Base-by-base conservation (phyloP, 1,139 yeast species). In the Scheffersomyces stambukii region DNA sequence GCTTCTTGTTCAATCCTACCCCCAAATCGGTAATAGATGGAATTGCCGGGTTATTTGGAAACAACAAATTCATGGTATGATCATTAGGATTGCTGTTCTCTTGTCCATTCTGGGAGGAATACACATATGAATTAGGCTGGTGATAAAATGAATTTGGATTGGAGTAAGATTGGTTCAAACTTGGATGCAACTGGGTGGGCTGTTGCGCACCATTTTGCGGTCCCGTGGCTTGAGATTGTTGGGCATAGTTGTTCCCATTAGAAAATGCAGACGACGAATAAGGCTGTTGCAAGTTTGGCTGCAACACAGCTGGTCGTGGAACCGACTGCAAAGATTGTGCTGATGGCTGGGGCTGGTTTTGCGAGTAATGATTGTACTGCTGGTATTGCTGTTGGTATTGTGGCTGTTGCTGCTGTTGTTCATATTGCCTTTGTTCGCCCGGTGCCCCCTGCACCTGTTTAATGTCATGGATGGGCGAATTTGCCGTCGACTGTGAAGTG, bases 401-500 rank as follows among this genome's bases (percentile, higher is more conserved):
- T 17, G 20, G 32, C 6, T 19, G 32, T 16, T 28, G 30, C 19
- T 11, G 31, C 23, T 12, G 35, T 33, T 29, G 39, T 24, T 24
- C 30, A 22, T 31, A 37, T 8, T 15, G 16, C 16, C 31, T 38
- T 21, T 8, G 21, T 27, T 27, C 11, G 20, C 19, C 11, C 21
- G 26, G 23, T 25, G 29, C 34, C 20, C 29, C 37, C 19, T 8
- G n/a, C 19, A 18, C n/a, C 29, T 38, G 34, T 36, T 43, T 35
- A 38, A 35, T 33, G 23, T 42, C 47, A 27, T 45, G 43, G 23
- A 55, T 37, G 4, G 68, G 68, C 8, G 69, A 57, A 45, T 57
- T 57, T 11, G 54, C 62, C 6, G 60, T 46, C 5, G 64, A 57
- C 41, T 60, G 67, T 15, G 66, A 57, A 4, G 68, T 60, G 37